Evolutionary conservation across 2,329 filamentous ascomycete species (phyloP).

Genomic region (Oidium heveae): DNA sequence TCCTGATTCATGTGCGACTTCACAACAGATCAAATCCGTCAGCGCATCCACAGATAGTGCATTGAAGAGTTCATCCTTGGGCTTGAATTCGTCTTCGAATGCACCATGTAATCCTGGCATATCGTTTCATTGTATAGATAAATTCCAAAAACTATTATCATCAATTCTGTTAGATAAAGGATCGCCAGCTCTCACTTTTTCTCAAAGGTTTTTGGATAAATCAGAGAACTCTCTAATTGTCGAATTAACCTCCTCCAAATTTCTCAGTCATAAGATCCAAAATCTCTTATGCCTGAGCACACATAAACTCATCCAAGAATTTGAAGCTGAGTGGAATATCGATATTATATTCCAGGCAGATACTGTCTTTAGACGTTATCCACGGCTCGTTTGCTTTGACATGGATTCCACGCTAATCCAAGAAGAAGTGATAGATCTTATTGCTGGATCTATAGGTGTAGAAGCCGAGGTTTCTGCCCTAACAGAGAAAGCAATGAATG

Average conservation of each 20-base stretch:
- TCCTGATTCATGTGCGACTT: constrained; percentile 6
- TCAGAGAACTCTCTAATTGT: constrained; percentile 35
- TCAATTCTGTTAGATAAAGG: constrained; percentile 29
- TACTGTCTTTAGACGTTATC: constrained; percentile 49
- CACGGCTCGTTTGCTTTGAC: constrained; percentile 79
- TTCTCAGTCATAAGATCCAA: constrained; percentile 35
- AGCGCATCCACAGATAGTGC: constrained; percentile 39
- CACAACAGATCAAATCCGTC: constrained; percentile 23
- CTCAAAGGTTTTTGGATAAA: constrained; percentile 38
- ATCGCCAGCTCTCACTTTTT: constrained; percentile 27
- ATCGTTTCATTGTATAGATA: no score
- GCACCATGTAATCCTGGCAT: no score
- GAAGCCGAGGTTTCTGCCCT: constrained; percentile 65
- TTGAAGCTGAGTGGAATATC: constrained; percentile 74
- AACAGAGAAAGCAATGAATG: constrained; percentile 83
- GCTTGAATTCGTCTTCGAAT: constrained; percentile 39
- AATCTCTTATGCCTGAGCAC: constrained; percentile 45
- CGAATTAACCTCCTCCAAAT: constrained; percentile 36
- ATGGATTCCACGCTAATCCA: constrained; percentile 97
- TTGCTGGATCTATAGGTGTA: constrained; percentile 66
- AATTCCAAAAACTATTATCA: constrained; percentile 40
- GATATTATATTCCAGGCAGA: constrained; percentile 59
- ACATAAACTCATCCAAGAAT: constrained; percentile 59
- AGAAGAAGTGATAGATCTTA: constrained; percentile 91
- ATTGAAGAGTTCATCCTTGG: constrained; percentile 37